phyloP scores from a whole-genome alignment of 2,329 filamentous ascomycete genomes.

The Claviceps monticola region DNA sequence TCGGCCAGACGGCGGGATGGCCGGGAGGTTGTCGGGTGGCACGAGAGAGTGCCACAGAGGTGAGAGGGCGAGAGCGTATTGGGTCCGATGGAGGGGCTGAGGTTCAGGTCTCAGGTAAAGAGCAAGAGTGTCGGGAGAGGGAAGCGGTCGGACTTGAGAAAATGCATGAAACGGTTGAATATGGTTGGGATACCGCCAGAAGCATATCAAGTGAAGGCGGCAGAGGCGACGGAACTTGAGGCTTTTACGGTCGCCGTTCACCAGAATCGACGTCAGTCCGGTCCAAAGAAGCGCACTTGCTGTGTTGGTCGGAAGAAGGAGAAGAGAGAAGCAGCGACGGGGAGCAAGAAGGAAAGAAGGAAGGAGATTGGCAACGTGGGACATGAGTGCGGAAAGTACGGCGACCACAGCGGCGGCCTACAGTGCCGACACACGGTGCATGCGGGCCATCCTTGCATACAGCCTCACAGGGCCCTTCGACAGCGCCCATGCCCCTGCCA shows the following conservation, averaged over 20 bases:
- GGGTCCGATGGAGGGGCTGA: conserved; percentile 4
- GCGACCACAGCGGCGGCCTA: conserved; percentile 1
- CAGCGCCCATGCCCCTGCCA: conserved; percentile 1
- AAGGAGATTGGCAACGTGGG: conserved; percentile 11
- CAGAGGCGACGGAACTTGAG: conserved; percentile 9
- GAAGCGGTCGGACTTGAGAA: not conserved
- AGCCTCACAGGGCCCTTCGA: not conserved
- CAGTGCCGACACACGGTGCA: conserved; percentile 7
- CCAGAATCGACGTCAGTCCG: conserved; percentile 7
- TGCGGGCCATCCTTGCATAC: not conserved
- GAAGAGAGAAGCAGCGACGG: conserved; percentile 2
- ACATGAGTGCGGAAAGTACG: conserved; percentile 5
- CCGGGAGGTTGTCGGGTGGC: not conserved
- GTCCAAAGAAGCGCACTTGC: conserved; percentile 13
- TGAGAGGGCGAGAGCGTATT: not conserved
- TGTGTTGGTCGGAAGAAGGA: conserved; percentile 8
- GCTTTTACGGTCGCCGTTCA: conserved; percentile 17
- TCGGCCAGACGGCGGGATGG: not conserved
- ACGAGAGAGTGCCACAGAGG: conserved; percentile 1
- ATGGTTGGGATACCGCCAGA: conserved; percentile 10
- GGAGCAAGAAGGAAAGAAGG: conserved; percentile 8
- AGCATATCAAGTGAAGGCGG: conserved; percentile 15
- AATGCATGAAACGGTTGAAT: conserved; percentile 10
- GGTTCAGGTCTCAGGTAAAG: conserved; percentile 7
- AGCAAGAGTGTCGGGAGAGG: conserved; percentile 7